These are phyloP conservation scores for Monosporascus sp. DNA, from an alignment of 2,329 filamentous ascomycete species.

Conservation along the genomic window DNA sequence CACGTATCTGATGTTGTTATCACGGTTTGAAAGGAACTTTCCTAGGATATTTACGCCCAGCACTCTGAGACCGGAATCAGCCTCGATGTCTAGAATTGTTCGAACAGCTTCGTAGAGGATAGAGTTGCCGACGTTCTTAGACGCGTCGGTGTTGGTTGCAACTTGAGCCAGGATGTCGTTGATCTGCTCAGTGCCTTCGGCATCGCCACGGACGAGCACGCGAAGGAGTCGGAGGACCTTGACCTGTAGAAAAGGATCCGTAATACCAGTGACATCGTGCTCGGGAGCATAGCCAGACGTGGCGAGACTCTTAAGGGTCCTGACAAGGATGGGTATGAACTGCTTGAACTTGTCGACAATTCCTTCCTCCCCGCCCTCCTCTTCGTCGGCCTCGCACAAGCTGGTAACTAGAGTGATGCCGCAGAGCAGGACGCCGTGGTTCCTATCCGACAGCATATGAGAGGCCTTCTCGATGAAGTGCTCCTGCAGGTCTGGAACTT, in stretches of 20 bases:
- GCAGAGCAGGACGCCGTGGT: slow-evolving; percentile 91
- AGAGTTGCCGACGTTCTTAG: slow-evolving; percentile 97
- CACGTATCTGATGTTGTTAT: slow-evolving; percentile 99
- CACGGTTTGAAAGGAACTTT: slow-evolving; percentile 96
- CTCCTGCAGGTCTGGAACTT: slow-evolving; percentile 94
- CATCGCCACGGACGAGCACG: slow-evolving; percentile 80
- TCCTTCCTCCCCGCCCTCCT: slow-evolving; percentile 82
- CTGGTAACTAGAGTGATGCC: slow-evolving; percentile 87
- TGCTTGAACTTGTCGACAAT: slow-evolving; percentile 88
- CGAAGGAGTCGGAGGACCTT: slow-evolving; percentile 86
- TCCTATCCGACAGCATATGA: slow-evolving; percentile 80
- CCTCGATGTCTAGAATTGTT: slow-evolving; percentile 96
- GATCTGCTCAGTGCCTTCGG: slow-evolving; percentile 88
- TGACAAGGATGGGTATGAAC: slow-evolving; percentile 78
- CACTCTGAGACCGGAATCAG: slow-evolving; percentile 88
- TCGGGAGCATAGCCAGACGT: slow-evolving; percentile 96
- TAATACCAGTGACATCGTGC: slow-evolving; percentile 96
- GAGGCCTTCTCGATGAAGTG: slow-evolving; percentile 95
- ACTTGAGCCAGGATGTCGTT: slow-evolving; percentile 98
- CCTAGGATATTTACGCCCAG: slow-evolving; percentile 97
- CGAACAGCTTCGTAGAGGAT: slow-evolving; percentile 96
- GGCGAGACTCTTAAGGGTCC: slow-evolving; percentile 85
- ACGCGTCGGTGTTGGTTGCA: slow-evolving; percentile 94
- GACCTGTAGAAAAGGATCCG: slow-evolving; percentile 94
- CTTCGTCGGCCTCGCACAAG: slow-evolving; percentile 91